Evolutionary conservation across 257 asterid genomes (phyloP), one percentile per base, ranked within the genome.

Genomic region (Orobanche coerulescens): DNA sequence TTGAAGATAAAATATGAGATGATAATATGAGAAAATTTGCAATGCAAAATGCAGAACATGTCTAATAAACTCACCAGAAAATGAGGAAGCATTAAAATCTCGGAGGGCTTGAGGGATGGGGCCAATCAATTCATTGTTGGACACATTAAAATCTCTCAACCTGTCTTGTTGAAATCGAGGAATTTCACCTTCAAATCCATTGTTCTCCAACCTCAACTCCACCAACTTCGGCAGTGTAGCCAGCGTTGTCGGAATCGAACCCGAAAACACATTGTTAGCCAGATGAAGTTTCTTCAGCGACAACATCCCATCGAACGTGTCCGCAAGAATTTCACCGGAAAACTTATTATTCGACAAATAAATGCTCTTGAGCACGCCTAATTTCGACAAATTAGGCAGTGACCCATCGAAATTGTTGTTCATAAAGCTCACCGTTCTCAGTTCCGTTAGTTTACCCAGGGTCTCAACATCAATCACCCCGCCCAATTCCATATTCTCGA

Each of bases 261-360:
- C 95, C 1, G 70, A 25, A 0, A 86, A 68, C 43, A 58, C 40
- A 49, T 86, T 86, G 47, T 72, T 59, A 1, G 76, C 77, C 71
- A 86, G 37, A 65, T 84, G 76, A 53, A 86, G 72, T 42, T 79
- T 86, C 85, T 80, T 86, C 56, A 86, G 55, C 0, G 74, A 74
- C 3, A 16, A 3, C 90, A 84, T 79, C 64, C 82, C 76, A 1
- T 47, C 16, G 15, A 86, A 86, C 14, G 67, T 15, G 9, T 4
- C 18, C 5, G 23, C 10, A 0, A 71, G 63, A 4, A 86, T 76
- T 49, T 51, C 76, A 1, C 90, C 85, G 0, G 82, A 73, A 24
- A 86, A 86, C 61, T 73, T 70, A 44, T 86, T 86, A 39, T 63
- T 30, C 1, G 84, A 68, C n/a, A 82, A 6, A 28, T 52, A 79